Base-by-base conservation (phyloP, 805 yeast genomes). In the Candida ortonii region DNA sequence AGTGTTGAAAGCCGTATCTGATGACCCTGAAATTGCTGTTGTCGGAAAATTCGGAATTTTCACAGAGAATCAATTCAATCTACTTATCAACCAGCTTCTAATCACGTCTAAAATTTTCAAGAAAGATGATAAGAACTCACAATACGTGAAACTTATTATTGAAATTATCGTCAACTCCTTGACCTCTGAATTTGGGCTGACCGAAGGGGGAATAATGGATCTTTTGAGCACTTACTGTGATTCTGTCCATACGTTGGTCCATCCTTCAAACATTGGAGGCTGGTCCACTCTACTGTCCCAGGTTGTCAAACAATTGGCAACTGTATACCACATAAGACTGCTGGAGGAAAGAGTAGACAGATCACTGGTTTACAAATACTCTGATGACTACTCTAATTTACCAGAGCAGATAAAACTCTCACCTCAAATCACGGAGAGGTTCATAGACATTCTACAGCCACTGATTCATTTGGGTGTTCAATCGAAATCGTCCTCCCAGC, bases 261-360 rank as follows among this genome's bases (percentile, higher is more conserved):
- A 93, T 57, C 98, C 98, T 6, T 88, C 97, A 0, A 89, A 89
- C 55, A 59, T 69, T n/a, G 97, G 96, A 0, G 70, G 71, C n/a
- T 89, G 97, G 97, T 73, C 95, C 0, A 59, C 71, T 17, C 64
- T 80, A 4, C 73, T 90, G 19, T 70, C 94, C 1, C 75, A 75
- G 38, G 70, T 84, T 17, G 64, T 84, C n/a, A 70, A 72, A 41
- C 71, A 77, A 27, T 61, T 86, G 33, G 71, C 79, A 0, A 65
- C 70, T 30, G 73, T 73, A 43, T 78, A 76, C 39, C 86, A 80
- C 50, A 71, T 73, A 34, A 67, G 94, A 49, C 62, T 54, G 23
- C 61, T 68, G 33, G 59, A 67, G 34, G 89, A 82, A 48, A 58
- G 52, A 27, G 71, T 53, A 33, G 72, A 58, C 21, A 47, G 47